Conservation (phyloP, 352 stramenopile genomes). For the Globisporangium viniferum region DNA sequence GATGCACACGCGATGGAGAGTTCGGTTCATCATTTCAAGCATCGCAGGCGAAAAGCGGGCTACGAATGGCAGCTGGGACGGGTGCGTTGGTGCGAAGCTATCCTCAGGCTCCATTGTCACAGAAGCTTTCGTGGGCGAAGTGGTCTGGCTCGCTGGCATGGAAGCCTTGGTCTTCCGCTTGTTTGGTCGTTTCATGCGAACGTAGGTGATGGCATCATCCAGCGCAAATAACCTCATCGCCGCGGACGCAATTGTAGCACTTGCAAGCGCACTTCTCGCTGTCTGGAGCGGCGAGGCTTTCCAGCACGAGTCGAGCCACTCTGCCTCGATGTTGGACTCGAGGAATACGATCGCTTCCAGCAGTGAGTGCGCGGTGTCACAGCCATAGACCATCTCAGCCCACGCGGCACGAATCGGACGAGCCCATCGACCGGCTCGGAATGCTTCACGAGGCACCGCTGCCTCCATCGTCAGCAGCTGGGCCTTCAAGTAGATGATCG, state of each 20-base stretch:
- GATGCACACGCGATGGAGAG: slow-evolving; percentile 49
- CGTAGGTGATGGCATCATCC: slow-evolving; percentile 74
- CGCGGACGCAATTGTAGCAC: slow-evolving; percentile 63
- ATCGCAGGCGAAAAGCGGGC: slow-evolving; percentile 30
- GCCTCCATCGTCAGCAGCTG: slow-evolving; percentile 73
- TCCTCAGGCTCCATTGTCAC: slow-evolving; percentile 10
- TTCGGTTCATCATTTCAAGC: slow-evolving; percentile 38
- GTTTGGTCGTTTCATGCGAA: slow-evolving; percentile 52
- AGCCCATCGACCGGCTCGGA: slow-evolving; percentile 69
- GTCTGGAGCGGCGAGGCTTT: slow-evolving; percentile 66
- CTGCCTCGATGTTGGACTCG: slow-evolving; percentile 68
- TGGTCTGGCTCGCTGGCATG: slow-evolving; percentile 9
- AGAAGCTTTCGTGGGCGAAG: slow-evolving; percentile 8
- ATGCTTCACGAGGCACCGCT: slow-evolving; percentile 75
- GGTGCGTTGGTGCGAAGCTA: slow-evolving; percentile 25
- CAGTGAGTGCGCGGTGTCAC: slow-evolving; percentile 39
- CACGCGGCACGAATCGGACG: slow-evolving; percentile 62
- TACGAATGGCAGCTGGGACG: slow-evolving; percentile 53
- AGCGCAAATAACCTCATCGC: slow-evolving; percentile 75
- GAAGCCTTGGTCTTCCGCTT: slow-evolving; percentile 41
- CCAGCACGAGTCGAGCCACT: slow-evolving; percentile 77
- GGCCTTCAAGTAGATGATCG: slow-evolving; percentile 52
- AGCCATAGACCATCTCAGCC: slow-evolving; percentile 71
- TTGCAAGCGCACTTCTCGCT: slow-evolving; percentile 51
- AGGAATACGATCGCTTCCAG: slow-evolving; percentile 72